Evolutionary conservation across 345 rosid species (phyloP), one percentile per base, ranked within the genome.

Genomic region (Odontarrhena argentea): DNA sequence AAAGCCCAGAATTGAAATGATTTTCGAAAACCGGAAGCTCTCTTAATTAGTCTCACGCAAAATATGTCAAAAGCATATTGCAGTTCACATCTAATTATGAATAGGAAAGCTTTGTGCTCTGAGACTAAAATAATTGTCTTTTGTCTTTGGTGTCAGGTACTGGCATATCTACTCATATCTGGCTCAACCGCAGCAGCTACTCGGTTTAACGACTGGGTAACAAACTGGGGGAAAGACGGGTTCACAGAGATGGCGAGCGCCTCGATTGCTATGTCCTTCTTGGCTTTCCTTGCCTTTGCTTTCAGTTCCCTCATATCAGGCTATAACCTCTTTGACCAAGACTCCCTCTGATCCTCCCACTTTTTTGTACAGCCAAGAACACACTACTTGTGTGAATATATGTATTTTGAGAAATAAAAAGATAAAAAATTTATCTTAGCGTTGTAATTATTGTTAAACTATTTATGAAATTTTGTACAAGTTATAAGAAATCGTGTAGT

Each of bases 211-310:
- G 94, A 91, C 63, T 95, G 99, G 99, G 87, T 87, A 49, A 79
- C 96, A 9, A 95, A 91, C 65, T 95, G 99, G 99, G 99, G 97
- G 14, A 91, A 87, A 65, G 99, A 95, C 56, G 81, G 81, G 43
- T 95, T 95, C 85, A 95, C 99, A 0, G 79, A 82, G 76, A 95
- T 86, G 99, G 97, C 97, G 1, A 91, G 77, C 76, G 97, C 93
- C n/a, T 95, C 99, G 0, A 74, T 95, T 8, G 91, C 89, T 12
- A 84, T 86, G 86, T 80, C 97, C 8, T 91, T 95, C 71, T 76
- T 91, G 32, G 97, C 90, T 14, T 95, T 95, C 69, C 11, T 78
- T 62, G 91, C 96, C 38, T 89, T 85, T 56, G 93, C 96, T 51
- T 71, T 69, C 55, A 91, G 96, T 78, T 91, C 96, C 7, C 66